Evolutionary conservation across 306 rosid genomes (phyloP).

Genomic region (Casuarina glauca): DNA sequence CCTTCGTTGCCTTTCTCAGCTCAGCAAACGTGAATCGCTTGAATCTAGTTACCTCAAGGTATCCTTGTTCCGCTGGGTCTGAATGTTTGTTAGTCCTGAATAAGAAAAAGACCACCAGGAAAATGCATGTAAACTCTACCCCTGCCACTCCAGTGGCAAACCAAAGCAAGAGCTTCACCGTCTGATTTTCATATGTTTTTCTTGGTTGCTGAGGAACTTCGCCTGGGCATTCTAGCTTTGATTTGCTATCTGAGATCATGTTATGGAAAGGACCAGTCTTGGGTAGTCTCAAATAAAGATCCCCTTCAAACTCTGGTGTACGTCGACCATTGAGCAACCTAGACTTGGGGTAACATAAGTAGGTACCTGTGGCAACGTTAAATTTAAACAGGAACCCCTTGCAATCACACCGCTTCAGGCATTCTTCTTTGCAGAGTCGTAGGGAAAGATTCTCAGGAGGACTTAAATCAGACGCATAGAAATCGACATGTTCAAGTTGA

Average conservation of each 20-base stretch:
- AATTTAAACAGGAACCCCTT: conserved; percentile 31
- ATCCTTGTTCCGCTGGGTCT: conserved; percentile 7
- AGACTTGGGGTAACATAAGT: conserved; percentile 32
- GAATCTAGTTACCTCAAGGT: conserved; percentile 28
- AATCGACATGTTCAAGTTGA: conserved; percentile 13
- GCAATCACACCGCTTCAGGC: conserved; percentile 22
- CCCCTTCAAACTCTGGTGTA: conserved; percentile 20
- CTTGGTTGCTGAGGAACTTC: background rate
- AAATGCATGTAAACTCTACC: conserved; percentile 21
- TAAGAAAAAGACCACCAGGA: conserved; percentile 22
- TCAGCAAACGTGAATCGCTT: conserved; percentile 28
- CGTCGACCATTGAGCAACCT: conserved; percentile 28
- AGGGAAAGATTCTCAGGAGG: conserved; percentile 5
- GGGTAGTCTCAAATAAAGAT: conserved; percentile 33
- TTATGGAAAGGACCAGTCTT: background rate
- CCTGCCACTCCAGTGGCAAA: conserved; percentile 31
- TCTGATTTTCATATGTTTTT: conserved; percentile 15
- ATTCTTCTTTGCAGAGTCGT: conserved; percentile 3
- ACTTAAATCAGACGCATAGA: conserved; percentile 24
- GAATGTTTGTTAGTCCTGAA: background rate
- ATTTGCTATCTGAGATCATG: background rate
- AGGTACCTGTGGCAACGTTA: background rate
- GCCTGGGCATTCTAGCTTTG: conserved; percentile 5
- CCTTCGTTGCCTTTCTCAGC: conserved; percentile 27
- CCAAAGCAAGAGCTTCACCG: conserved; percentile 23